phyloP scores from a whole-genome alignment of 75 land plant genomes.

The Cryptomeria japonica region DNA sequence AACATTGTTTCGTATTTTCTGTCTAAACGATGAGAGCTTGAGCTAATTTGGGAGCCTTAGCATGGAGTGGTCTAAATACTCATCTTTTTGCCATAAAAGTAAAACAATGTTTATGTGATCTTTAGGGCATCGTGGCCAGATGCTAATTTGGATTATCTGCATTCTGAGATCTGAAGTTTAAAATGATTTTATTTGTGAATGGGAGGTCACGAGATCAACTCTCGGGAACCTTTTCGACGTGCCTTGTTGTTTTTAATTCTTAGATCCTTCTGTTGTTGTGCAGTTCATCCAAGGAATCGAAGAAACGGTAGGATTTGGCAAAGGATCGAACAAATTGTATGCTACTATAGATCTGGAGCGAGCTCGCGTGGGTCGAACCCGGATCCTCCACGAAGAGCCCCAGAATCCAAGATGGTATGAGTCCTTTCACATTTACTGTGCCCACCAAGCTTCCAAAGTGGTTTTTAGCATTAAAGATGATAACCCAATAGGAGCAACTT shows the following conservation, averaged over 20 bases:
- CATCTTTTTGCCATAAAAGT: background rate
- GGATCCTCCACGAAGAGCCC: conserved; percentile 53
- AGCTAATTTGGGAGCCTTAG: background rate
- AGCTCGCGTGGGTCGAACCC: conserved; percentile 75
- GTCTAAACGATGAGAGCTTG: background rate
- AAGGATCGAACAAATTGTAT: conserved; percentile 56
- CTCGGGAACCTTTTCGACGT: background rate
- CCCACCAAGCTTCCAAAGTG: conserved; percentile 58
- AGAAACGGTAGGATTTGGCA: conserved; percentile 60
- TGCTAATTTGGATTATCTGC: background rate
- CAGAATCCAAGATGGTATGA: conserved; percentile 80
- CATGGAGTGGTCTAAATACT: background rate
- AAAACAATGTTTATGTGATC: background rate
- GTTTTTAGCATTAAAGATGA: conserved; percentile 71
- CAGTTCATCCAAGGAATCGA: conserved; percentile 62
- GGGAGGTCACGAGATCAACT: background rate
- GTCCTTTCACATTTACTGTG: conserved; percentile 89
- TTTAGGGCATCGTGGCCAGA: background rate
- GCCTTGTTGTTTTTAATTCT: background rate
- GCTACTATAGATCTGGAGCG: conserved; percentile 85
- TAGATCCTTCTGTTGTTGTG: background rate
- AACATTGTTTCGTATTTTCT: background rate
- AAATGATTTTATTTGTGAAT: background rate
- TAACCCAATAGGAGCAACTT: conserved; percentile 65
- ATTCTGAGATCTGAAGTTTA: background rate